Evolutionary conservation across 2,329 filamentous ascomycete species (phyloP), one percentile per base, ranked within the genome.

Genomic region (Furcasterigmium furcatum): DNA sequence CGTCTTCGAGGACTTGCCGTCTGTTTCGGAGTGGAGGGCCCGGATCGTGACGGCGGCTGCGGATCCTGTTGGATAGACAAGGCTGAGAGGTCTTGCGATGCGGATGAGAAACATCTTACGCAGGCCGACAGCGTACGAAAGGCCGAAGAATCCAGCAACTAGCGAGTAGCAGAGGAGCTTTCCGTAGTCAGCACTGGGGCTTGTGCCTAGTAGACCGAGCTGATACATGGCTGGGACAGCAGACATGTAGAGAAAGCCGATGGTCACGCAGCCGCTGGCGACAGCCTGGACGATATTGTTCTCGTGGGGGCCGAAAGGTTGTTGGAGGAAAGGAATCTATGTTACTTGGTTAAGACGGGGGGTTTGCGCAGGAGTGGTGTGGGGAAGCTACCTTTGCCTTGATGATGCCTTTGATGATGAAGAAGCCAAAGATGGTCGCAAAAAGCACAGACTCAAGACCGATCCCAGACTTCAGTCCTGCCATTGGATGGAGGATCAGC

Each of bases 201-300:
- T 24, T n/a, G n/a, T n/a, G 0, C 44, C 25, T 38, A 45, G 19
- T 5, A 41, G 44, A 24, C 27, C 34, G 41, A 51, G 32, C 43
- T 51, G 49, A 36, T 51, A 51, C 35, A 51, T 42, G 7, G 49
- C 49, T 8, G 49, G 49, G 18, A 51, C 44, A 22, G 38, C 49
- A 4, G 36, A 42, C 19, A 51, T 47, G 38, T 46, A 47, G 24
- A 47, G 38, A 25, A 46, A 44, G 29, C 41, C 42, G 12, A 47
- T 46, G 41, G 42, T 40, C 16, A 32, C 16, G 29, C 29, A 32
- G 25, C 49, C 49, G 2, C 39, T 36, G 1, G 47, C 41, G 7
- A 42, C 48, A n/a, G 47, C 43, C 27, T 51, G 46, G n/a, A 44
- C 36, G 20, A 51, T 48, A 16, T 46, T 46, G 18, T 51, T 48